Evolutionary conservation across 768 basidiomycete species (phyloP).

Genomic region (Mycena galericulata): DNA sequence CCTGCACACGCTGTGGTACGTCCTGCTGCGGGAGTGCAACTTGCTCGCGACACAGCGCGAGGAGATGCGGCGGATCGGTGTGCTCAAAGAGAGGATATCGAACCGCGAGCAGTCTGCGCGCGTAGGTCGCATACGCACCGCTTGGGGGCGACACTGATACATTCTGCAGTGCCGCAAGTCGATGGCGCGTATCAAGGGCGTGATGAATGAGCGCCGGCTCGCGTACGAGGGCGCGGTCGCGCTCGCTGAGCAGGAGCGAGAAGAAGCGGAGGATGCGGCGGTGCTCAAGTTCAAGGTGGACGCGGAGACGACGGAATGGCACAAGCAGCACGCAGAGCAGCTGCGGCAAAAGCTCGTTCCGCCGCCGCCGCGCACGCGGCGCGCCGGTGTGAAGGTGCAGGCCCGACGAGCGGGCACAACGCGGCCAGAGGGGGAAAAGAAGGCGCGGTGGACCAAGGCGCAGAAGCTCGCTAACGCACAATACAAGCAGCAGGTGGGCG

Average conservation of each 20-base stretch:
- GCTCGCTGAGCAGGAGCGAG: constrained; percentile 50
- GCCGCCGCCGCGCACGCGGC: neutral
- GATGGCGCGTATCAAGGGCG: constrained; percentile 96
- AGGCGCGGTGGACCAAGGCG: constrained; percentile 36
- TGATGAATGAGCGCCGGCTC: constrained; percentile 90
- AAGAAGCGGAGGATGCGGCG: constrained; percentile 37
- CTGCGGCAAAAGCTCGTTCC: constrained; percentile 14
- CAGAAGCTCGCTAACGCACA: constrained; percentile 23
- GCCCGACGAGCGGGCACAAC: neutral
- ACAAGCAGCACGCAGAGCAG: constrained; percentile 24
- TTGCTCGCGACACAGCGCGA: constrained; percentile 89
- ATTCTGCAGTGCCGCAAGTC: constrained; percentile 85
- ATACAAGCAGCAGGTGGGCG: constrained; percentile 25
- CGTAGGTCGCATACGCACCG: constrained; percentile 47
- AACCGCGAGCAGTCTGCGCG: constrained; percentile 52
- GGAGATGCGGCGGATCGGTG: constrained; percentile 75
- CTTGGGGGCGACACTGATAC: constrained; percentile 1
- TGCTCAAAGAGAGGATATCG: constrained; percentile 32
- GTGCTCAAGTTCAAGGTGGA: constrained; percentile 43
- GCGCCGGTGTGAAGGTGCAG: constrained; percentile 23
- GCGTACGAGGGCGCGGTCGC: constrained; percentile 80
- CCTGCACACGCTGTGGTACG: constrained; percentile 95
- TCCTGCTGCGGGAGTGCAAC: constrained; percentile 90
- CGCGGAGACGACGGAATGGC: constrained; percentile 38
- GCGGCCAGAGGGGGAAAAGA: constrained; percentile 8